These are phyloP conservation scores for Diaporthe sp. DNA, from an alignment of 2,329 filamentous ascomycete genomes.

Conservation along the genomic window DNA sequence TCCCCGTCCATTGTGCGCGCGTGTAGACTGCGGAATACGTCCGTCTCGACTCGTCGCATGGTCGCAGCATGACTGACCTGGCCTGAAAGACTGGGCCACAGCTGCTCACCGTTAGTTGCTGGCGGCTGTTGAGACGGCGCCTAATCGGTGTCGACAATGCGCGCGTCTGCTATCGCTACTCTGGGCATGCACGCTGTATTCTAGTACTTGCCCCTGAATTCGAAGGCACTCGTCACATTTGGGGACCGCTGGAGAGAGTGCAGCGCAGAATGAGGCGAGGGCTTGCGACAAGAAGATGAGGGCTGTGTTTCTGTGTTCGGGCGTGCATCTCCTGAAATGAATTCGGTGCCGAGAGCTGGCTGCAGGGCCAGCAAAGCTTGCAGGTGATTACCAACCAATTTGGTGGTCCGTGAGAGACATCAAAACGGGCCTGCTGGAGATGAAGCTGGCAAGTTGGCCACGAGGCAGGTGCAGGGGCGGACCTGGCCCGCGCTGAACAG, in stretches of 20 bases:
- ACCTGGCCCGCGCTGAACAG: not conserved
- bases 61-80: conserved; percentile 20
- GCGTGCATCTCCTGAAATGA: conserved; percentile 11
- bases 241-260: not conserved
- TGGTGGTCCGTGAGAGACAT: not conserved
- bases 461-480: conserved; percentile 3
- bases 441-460: conserved; percentile 9
- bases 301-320: not conserved
- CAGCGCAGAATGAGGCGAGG: not conserved
- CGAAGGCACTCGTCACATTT: not conserved
- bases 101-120: conserved; percentile 20
- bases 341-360: not conserved
- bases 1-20: not conserved
- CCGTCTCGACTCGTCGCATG: conserved; percentile 10
- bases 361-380: conserved; percentile 33
- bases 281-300: not conserved
- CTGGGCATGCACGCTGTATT: not conserved
- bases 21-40: not conserved
- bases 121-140: conserved; percentile 36
- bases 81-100: conserved; percentile 7
- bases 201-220: not conserved
- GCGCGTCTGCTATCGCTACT: not conserved
- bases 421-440: not conserved
- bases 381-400: conserved; percentile 2
- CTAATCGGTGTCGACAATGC: conserved; percentile 1